Conservation (phyloP, 768 basidiomycete species). For the Lactarius tabidus region DNA sequence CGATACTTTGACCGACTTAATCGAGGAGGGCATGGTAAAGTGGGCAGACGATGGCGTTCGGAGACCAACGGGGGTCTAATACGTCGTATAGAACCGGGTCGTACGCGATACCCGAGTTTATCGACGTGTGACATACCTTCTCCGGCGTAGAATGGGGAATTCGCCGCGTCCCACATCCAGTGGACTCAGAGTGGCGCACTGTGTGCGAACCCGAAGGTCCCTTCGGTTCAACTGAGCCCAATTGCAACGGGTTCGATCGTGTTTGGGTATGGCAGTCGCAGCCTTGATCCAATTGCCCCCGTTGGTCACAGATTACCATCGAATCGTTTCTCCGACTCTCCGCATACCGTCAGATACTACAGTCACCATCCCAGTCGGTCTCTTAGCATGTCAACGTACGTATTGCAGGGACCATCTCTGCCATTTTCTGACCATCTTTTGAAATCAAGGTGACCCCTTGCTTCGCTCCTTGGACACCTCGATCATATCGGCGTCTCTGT, state of each 20-base stretch:
- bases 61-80: not conserved
- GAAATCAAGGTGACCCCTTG: constrained; percentile 60
- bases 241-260: not conserved
- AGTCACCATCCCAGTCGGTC: constrained; percentile 62
- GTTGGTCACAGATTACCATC: constrained; percentile 56
- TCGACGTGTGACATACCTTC: not conserved
- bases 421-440: not conserved
- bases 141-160: not conserved
- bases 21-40: constrained; percentile 24
- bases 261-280: constrained; percentile 39
- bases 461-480: constrained; percentile 53
- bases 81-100: not conserved
- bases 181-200: not conserved
- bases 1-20: not conserved
- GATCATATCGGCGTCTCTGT: constrained; percentile 48
- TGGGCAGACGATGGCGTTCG: not conserved
- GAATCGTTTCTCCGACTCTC: constrained; percentile 56
- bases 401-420: constrained; percentile 7
- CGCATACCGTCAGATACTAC: constrained; percentile 48
- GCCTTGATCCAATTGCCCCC: constrained; percentile 35
- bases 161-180: not conserved
- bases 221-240: constrained; percentile 1
- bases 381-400: constrained; percentile 76
- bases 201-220: not conserved
- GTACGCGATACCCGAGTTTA: too few species aligned